Conservation (phyloP, 2,329 filamentous ascomycete species). For the Drechslera avenae region DNA sequence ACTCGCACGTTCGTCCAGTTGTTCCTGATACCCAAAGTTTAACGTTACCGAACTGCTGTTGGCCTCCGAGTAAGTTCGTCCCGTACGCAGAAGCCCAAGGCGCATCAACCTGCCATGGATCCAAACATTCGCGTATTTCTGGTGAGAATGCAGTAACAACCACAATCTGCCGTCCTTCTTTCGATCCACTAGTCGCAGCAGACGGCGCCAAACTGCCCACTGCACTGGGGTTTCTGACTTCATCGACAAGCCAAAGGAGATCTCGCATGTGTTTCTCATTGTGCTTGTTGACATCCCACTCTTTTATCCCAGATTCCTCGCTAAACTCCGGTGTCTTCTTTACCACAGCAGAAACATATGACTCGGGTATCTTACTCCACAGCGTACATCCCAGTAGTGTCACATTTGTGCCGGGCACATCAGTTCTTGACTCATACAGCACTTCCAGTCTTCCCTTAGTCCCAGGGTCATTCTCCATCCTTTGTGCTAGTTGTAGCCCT, state of each 20-base stretch:
- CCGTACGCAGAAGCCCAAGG: constrained; percentile 59
- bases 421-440: constrained; percentile 52
- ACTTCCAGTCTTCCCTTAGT: constrained; percentile 50
- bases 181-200: not conserved
- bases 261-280: constrained; percentile 57
- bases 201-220: constrained; percentile 8
- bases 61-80: constrained; percentile 54
- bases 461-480: constrained; percentile 34
- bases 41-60: constrained; percentile 24
- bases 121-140: constrained; percentile 55
- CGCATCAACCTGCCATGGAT: constrained; percentile 55
- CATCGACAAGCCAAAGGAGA: constrained; percentile 55
- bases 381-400: constrained; percentile 64
- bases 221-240: constrained; percentile 40
- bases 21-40: constrained; percentile 55
- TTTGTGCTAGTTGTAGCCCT: constrained; percentile 32
- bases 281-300: constrained; percentile 59
- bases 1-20: constrained; percentile 53
- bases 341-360: constrained; percentile 49
- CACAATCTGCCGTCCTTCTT: constrained; percentile 45
- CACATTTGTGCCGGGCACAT: constrained; percentile 50
- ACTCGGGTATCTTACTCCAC: constrained; percentile 58
- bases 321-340: constrained; percentile 60
- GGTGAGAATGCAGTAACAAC: constrained; percentile 65
- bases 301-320: constrained; percentile 50